phyloP scores from a whole-genome alignment of 1,139 yeast species.

The Candida tropicalis region DNA sequence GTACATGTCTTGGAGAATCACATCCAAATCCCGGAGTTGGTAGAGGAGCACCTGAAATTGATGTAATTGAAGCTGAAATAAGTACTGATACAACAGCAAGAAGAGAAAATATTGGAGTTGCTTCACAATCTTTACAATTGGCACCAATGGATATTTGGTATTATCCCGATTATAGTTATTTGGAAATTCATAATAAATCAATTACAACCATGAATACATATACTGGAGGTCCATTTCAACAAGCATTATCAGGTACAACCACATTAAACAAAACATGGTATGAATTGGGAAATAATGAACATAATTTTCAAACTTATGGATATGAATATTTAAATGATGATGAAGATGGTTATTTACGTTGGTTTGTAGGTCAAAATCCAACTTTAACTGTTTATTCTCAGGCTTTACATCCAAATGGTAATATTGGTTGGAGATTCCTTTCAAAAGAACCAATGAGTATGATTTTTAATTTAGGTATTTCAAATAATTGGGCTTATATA shows the following conservation, averaged over 20 bases:
- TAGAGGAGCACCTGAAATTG: conserved; percentile 91
- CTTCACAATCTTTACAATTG: conserved; percentile 79
- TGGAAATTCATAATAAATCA: conserved; percentile 62
- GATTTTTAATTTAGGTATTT: conserved; percentile 75
- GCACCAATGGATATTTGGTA: conserved; percentile 92
- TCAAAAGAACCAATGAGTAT: conserved; percentile 90
- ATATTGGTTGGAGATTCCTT: conserved; percentile 72
- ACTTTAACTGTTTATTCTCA: conserved; percentile 63
- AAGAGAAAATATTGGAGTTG: conserved; percentile 55
- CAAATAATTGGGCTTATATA: conserved; percentile 82
- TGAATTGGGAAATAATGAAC: conserved; percentile 53
- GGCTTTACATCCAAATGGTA: conserved; percentile 82
- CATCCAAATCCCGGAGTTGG: conserved; percentile 83
- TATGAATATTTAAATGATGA: conserved; percentile 75
- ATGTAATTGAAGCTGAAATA: conserved; percentile 76
- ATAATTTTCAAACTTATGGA: conserved; percentile 69
- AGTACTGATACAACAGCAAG: conserved; percentile 32
- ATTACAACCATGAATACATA: conserved; percentile 74
- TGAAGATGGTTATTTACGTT: conserved; percentile 70
- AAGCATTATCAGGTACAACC: conserved; percentile 77
- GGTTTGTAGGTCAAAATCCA: conserved; percentile 78
- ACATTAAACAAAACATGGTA: conserved; percentile 78
- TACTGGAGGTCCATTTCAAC: conserved; percentile 85
- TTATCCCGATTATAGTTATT: conserved; percentile 73
- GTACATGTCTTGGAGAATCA: conserved; percentile 75